Base-by-base conservation (phyloP, 441 rosid species). In the Jatropha podagrica region DNA sequence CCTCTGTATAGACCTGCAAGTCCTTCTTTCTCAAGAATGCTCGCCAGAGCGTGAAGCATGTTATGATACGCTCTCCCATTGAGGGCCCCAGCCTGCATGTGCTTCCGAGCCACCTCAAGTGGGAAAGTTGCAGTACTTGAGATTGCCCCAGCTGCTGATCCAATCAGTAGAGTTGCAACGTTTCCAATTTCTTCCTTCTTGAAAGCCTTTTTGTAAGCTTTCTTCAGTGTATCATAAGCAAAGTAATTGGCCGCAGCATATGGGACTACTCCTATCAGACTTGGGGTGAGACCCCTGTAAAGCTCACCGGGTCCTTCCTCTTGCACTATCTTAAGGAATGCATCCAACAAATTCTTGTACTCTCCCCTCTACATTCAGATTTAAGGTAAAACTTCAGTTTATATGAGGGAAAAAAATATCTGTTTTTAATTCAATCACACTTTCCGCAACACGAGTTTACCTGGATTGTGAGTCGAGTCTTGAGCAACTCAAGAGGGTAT, bases 41-140 rank as follows among this genome's bases (percentile, higher is more conserved):
- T 86, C 4, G 83, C 84, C 4, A 95, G 87, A 27, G 98, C 98
- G 42, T 93, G 92, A 73, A 95, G 76, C 88, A 93, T 84, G 77
- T 89, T 89, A 80, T 82, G 90, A 86, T 95, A 93, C 83, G 88
- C 92, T 75, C 97, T 85, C 71, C 99, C 96, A 15, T 85, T 85
- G 48, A 95, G 84, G 0, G 98, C 97, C 61, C 99, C 98, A 0
- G 91, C 99, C 79, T 95, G 99, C 97, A 95, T 92, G 65, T 93
- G 99, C 85, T 95, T 95, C 63, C 98, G 88, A 42, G 99, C 98
- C 37, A 93, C 98, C 82, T 95, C 99, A 15, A 93, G 96, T 0
- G 99, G 98, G 86, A 93, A 95, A 48, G 94, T 91, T 10, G 99
- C 98, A 15, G 84, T 86, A 76, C 99, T 90, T 0, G 99, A 95